Conservation (phyloP, 2,329 filamentous ascomycete species). For the Exserohilum turcica region DNA sequence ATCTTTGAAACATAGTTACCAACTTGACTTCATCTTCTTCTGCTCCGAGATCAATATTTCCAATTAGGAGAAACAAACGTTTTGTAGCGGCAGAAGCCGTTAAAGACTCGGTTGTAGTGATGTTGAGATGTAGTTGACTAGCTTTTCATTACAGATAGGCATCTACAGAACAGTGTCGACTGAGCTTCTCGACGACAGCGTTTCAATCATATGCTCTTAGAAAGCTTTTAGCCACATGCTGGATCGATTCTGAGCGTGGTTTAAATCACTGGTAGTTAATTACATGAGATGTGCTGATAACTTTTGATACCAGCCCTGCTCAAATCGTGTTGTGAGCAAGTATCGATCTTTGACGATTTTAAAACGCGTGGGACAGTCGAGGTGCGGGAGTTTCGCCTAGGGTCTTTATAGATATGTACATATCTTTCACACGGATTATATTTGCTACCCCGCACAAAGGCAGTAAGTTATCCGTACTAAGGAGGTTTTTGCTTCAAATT, state of each 20-base stretch:
- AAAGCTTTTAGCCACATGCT: no score
- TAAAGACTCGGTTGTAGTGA: conserved; percentile 55
- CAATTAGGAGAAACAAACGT: background rate
- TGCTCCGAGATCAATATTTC: conserved; percentile 33
- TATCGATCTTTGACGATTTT: background rate
- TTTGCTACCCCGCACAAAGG: background rate
- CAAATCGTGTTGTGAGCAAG: background rate
- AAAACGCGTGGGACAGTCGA: background rate
- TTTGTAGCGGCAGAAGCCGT: background rate
- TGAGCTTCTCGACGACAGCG: conserved; percentile 51
- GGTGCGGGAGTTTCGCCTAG: background rate
- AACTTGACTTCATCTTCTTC: conserved; percentile 35
- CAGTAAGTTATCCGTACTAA: background rate
- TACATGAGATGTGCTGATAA: no score
- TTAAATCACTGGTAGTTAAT: no score
- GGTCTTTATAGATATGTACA: background rate
- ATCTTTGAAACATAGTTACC: conserved; percentile 65
- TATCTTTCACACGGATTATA: background rate
- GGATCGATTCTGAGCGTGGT: no score
- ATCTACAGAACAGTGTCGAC: conserved; percentile 56
- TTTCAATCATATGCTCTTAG: no score
- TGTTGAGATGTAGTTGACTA: conserved; percentile 56
- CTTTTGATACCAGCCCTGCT: background rate
- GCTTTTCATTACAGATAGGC: conserved; percentile 61
- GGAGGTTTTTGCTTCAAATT: background rate